Base-by-base conservation (phyloP, 140 eudicot genomes). In the Oenanthe javanica region DNA sequence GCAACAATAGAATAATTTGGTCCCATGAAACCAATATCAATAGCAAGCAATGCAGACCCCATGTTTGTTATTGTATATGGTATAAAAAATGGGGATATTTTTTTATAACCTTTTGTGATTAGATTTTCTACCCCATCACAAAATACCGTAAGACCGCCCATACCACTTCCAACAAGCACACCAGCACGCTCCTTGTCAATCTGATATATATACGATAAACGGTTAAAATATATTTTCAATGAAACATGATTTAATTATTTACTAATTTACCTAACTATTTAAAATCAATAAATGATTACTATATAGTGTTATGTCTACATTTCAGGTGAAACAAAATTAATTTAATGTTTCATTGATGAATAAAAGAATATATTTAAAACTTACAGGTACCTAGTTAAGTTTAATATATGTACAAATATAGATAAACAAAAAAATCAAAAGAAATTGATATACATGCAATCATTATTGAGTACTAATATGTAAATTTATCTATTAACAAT, bases 1-100 rank as follows among this genome's bases (percentile, higher is more conserved):
- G 97, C 83, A 40, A 87, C 82, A 71, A 89, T 89, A 23, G 89
- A 86, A 75, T 89, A 89, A 72, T 74, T 87, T 77, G 90, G 90
- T 31, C 88, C 88, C 82, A 92, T 92, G 70, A 94, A 89, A 18
- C 97, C 98, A 46, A 90, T 71, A 81, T 94, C 97, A 69, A 94
- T 94, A 21, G 92, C 97, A 59, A 94, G 91, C 79, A 90, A 84
- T 6, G 96, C 97, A 25, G 98, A 92, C 9, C 87, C 97, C 97
- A 92, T 92, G 89, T 94, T 92, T 67, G 96, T 90, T 75, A 94
- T 94, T 5, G 96, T 91, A 64, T 94, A 92, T 4, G 98, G 98
- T 59, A 94, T 92, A 86, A 90, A 94, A 80, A 94, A 94, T 1
- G 98, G 98, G n/a, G 96, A 89, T 74, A 94, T 94, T 78, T 88